These are phyloP conservation scores for Begonia loranthoides DNA, from an alignment of 306 rosid genomes.

Conservation along the genomic window DNA sequence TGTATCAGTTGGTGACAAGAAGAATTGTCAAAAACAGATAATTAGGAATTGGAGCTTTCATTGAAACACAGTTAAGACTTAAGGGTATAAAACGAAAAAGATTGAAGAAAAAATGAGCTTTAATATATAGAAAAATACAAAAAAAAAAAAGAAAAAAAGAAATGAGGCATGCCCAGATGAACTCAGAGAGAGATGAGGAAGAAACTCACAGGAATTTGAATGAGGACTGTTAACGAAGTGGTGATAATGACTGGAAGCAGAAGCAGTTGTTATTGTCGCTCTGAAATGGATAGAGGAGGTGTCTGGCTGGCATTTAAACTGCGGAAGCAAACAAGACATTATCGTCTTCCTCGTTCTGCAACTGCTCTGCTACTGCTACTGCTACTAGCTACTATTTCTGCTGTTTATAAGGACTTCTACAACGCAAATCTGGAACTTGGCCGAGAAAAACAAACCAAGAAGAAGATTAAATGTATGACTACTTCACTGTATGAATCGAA, in stretches of 20 bases:
- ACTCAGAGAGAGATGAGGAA: background rate
- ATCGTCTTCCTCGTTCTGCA: constrained; percentile 7
- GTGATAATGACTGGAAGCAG: constrained; percentile 9
- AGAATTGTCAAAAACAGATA: too few relatives aligned
- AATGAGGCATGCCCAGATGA: background rate
- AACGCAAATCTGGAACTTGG: background rate
- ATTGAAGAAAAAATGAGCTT: background rate
- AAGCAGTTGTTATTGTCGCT: constrained; percentile 5
- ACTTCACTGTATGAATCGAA: background rate
- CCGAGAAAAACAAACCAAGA: background rate
- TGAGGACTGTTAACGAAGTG: constrained; percentile 9
- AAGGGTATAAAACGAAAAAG: background rate
- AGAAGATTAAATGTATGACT: background rate
- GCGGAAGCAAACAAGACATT: constrained; percentile 78
- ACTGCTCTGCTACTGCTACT: background rate
- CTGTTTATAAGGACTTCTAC: background rate
- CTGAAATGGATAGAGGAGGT: constrained; percentile 35
- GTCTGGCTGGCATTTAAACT: constrained; percentile 53
- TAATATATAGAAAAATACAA: background rate
- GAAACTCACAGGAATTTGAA: constrained; percentile 19
- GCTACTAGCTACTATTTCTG: background rate
- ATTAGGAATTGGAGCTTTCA: background rate
- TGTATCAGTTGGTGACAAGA: too few relatives aligned
- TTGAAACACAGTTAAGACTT: background rate
- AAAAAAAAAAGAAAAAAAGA: background rate